These are phyloP conservation scores for Ophioceras dolichostomum DNA, from an alignment of 2,329 filamentous ascomycete genomes.

Conservation along the genomic window DNA sequence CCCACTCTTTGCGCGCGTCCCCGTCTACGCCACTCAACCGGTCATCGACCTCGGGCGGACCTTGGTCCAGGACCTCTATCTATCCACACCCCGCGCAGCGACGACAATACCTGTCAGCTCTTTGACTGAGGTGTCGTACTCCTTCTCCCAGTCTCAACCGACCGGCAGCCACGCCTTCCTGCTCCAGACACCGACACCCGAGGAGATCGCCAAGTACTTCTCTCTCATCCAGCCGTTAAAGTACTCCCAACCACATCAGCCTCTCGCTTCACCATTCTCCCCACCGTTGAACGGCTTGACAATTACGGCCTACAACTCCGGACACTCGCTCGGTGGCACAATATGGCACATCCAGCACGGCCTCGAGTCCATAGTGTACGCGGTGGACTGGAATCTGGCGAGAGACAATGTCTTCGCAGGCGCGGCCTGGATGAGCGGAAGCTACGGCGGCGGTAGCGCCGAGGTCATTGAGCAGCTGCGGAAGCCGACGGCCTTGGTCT, in stretches of 20 bases:
- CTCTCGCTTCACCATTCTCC: conserved; percentile 74
- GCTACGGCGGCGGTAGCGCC: conserved; percentile 53
- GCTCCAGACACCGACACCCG: conserved; percentile 59
- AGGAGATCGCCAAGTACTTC: conserved; percentile 91
- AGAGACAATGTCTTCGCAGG: conserved; percentile 89
- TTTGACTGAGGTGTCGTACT: conserved; percentile 52
- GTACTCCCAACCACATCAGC: conserved; percentile 93
- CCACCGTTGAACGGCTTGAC: conserved; percentile 83
- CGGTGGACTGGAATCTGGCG: conserved; percentile 97
- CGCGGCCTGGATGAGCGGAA: conserved; percentile 83
- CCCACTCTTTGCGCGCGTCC: conserved; percentile 80
- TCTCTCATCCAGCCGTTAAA: conserved; percentile 83
- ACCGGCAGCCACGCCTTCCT: conserved; percentile 42
- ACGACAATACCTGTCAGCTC: conserved; percentile 66
- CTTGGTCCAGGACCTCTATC: conserved; percentile 82
- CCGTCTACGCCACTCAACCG: conserved; percentile 86
- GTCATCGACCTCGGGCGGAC: conserved; percentile 90
- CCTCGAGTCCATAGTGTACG: conserved; percentile 92
- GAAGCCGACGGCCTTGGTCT: conserved; percentile 87
- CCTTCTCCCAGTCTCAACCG: conserved; percentile 37
- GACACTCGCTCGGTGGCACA: conserved; percentile 89
- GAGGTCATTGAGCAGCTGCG: conserved; percentile 90
- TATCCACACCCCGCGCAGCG: conserved; percentile 76
- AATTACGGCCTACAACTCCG: conserved; percentile 92
- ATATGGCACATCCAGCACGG: conserved; percentile 99